These are phyloP conservation scores for Crithidia mellificae DNA, from an alignment of 208 protist species.

Conservation along the genomic window DNA sequence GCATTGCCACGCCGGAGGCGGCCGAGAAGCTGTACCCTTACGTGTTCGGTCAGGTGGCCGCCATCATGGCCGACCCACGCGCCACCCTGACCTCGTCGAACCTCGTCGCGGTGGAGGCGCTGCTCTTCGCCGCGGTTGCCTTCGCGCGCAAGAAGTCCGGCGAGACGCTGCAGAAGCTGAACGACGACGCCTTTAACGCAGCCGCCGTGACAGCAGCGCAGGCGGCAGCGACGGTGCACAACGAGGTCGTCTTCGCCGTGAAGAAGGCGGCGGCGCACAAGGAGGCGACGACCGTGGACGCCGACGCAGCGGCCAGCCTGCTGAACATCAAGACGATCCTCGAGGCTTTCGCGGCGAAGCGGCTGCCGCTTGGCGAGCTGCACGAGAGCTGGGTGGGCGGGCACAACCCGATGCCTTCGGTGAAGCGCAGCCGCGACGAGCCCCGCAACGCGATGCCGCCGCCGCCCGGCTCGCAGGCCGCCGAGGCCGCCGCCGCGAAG, in stretches of 20 bases:
- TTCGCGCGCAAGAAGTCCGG: constrained; percentile 56
- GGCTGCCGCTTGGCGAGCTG: constrained; percentile 64
- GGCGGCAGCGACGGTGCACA: constrained; percentile 22
- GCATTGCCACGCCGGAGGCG: constrained; percentile 54
- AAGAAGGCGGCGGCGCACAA: constrained; percentile 37
- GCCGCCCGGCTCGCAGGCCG: constrained; percentile 24
- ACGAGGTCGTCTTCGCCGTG: constrained; percentile 45
- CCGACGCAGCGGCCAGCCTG: constrained; percentile 53
- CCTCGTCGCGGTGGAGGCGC: constrained; percentile 67
- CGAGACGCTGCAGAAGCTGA: constrained; percentile 67
- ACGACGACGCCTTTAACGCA: constrained; percentile 63
- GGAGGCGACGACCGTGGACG: constrained; percentile 42
- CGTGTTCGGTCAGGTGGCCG: constrained; percentile 29
- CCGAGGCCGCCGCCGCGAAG: constrained; percentile 17
- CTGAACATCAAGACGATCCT: constrained; percentile 68
- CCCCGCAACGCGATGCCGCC: constrained; percentile 27
- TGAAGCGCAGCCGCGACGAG: constrained; percentile 46
- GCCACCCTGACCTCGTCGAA: constrained; percentile 49
- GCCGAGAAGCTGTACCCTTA: constrained; percentile 56
- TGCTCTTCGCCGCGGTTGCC: constrained; percentile 65
- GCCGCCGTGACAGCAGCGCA: constrained; percentile 33
- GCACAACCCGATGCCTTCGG: constrained; percentile 45
- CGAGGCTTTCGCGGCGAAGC: constrained; percentile 56
- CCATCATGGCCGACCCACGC: constrained; percentile 25
- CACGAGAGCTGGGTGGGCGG: constrained; percentile 69